phyloP scores from a whole-genome alignment of 176 grass and related monocot genomes.

The bread wheat (Triticum aestivum) region DNA sequence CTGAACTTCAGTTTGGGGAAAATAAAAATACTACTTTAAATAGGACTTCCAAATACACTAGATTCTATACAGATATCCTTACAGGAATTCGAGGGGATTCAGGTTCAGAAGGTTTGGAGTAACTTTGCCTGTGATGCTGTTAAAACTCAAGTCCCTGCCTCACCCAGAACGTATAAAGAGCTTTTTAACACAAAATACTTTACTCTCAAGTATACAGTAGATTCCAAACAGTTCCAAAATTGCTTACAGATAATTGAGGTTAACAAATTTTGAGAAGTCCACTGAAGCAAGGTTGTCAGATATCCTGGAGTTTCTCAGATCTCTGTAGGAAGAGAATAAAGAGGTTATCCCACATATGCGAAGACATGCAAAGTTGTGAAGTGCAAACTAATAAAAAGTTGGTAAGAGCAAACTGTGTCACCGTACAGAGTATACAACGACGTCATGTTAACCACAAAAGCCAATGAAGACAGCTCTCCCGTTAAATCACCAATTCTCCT shows the following conservation, averaged over 20 bases:
- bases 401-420: neutral
- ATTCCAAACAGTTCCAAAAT: neutral
- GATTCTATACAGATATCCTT: neutral
- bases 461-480: constrained; percentile 35
- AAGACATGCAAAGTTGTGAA: neutral
- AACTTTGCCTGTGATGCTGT: constrained; percentile 52
- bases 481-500: constrained; percentile 51
- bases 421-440: constrained; percentile 35
- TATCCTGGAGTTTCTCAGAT: constrained; percentile 45
- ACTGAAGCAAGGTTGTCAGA: constrained; percentile 10
- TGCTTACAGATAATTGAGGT: constrained; percentile 14
- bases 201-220: neutral
- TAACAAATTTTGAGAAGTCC: constrained; percentile 29
- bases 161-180: neutral
- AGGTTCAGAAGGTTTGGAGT: constrained; percentile 26
- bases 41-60: neutral
- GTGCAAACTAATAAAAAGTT: neutral
- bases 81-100: constrained; percentile 28
- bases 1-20: neutral
- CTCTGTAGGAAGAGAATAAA: constrained; percentile 27
- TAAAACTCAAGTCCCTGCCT: constrained; percentile 62
- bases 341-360: neutral
- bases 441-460: constrained; percentile 43
- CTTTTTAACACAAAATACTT: neutral
- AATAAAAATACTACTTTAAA: neutral